Percentiles rank a stretch among this genome's conserved stretches.
These are phyloP conservation scores for Saccharomycopsis olivae DNA, from an alignment of 805 yeast species.

Conservation along the genomic window DNA sequence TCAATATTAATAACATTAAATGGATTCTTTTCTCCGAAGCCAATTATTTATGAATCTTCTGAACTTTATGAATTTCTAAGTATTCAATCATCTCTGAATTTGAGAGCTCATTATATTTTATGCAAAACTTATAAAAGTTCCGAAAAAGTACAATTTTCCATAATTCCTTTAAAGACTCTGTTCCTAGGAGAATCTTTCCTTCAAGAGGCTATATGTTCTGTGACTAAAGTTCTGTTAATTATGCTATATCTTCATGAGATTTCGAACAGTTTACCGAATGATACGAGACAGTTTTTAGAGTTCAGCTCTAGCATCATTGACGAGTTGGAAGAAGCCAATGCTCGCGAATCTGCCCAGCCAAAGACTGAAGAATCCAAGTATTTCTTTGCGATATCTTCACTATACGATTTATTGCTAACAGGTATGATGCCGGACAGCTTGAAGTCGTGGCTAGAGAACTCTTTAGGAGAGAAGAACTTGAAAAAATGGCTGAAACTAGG, in stretches of 20 bases:
- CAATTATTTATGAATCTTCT: neutral
- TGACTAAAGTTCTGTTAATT: constrained; percentile 26
- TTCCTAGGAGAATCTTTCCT: constrained; percentile 3
- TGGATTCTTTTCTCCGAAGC: constrained; percentile 22
- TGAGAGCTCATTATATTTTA: constrained; percentile 2
- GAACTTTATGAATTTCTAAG: neutral
- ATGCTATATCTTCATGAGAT: constrained; percentile 27
- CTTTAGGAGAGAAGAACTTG: constrained; percentile 56
- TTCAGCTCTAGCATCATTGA: constrained; percentile 27
- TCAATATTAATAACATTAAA: constrained; percentile 24
- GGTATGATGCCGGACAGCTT: constrained; percentile 37
- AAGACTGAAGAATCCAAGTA: constrained; percentile 20
- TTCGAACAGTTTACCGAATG: constrained; percentile 22
- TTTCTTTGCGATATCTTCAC: constrained; percentile 26
- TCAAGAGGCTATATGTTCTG: constrained; percentile 11
- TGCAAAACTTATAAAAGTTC: neutral
- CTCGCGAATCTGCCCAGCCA: too few species aligned
- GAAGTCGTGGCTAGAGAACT: constrained; percentile 51
- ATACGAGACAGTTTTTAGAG: constrained; percentile 29
- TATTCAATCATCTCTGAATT: neutral
- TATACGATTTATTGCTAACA: constrained; percentile 40
- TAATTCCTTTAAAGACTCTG: neutral
- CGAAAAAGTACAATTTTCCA: neutral
- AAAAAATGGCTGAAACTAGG: constrained; percentile 45
- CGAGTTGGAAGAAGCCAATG: constrained; percentile 28